Evolutionary conservation across 129 eudicot species (phyloP).

Genomic region (Silybum marianum): DNA sequence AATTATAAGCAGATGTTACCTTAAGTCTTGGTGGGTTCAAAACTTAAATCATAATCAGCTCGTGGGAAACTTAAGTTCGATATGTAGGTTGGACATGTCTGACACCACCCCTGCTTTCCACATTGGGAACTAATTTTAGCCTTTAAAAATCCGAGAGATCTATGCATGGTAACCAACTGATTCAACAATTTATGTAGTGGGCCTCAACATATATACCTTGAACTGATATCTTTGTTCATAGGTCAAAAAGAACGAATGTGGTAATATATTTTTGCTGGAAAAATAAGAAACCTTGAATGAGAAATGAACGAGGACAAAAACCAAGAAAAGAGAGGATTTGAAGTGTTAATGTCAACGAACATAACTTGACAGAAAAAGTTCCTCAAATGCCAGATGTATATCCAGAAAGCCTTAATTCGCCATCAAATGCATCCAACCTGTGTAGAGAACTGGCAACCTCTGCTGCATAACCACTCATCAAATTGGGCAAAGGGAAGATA

Average conservation of each 20-base stretch:
- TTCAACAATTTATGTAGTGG: conserved; percentile 79
- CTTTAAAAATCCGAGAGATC: conserved; percentile 35
- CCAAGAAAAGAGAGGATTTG: too few relatives aligned
- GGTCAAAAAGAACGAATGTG: conserved; percentile 50
- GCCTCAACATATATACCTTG: conserved; percentile 75
- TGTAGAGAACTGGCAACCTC: too few relatives aligned
- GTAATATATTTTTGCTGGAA: neutral
- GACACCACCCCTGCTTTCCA: conserved; percentile 31
- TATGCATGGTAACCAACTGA: conserved; percentile 58
- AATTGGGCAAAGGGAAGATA: too few relatives aligned
- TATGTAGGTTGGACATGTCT: conserved; percentile 17
- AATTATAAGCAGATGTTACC: conserved; percentile 18
- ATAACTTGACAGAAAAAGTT: neutral
- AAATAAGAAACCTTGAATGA: too few relatives aligned
- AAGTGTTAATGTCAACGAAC: too few relatives aligned
- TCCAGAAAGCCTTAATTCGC: conserved; percentile 68
- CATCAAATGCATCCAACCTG: conserved; percentile 32
- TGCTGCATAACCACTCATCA: too few relatives aligned
- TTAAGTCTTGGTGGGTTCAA: too few relatives aligned
- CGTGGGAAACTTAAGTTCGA: too few relatives aligned
- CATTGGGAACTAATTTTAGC: too few relatives aligned
- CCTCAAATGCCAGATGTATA: conserved; percentile 65
- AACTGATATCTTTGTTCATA: conserved; percentile 69
- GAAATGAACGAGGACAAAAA: too few relatives aligned
- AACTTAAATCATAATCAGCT: too few relatives aligned